Evolutionary conservation across 306 rosid genomes (phyloP).

Genomic region (Ochetophila trinervis): DNA sequence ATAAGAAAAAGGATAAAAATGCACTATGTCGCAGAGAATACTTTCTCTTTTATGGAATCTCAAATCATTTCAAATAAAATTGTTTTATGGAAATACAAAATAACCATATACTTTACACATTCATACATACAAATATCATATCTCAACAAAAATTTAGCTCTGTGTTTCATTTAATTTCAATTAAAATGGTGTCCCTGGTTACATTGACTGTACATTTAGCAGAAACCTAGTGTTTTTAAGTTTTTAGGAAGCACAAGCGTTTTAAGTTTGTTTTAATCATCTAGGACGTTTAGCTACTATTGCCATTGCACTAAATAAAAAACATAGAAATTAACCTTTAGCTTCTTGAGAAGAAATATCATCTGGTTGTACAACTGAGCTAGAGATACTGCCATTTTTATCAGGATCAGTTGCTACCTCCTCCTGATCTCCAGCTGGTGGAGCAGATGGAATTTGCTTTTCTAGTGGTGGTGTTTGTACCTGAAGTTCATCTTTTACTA

Average conservation of each 20-base stretch:
- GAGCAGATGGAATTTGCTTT: conserved; percentile 36
- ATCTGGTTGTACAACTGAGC: conserved; percentile 41
- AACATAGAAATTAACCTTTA: conserved; percentile 39
- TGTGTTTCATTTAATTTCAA: background rate
- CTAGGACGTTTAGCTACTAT: background rate
- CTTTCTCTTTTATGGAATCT: background rate
- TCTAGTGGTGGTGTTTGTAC: conserved; percentile 31
- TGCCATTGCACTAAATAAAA: background rate
- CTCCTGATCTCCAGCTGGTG: conserved; percentile 31
- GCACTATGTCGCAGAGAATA: background rate
- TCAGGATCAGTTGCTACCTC: conserved; percentile 40
- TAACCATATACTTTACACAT: too few species aligned
- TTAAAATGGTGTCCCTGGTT: background rate
- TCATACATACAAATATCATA: background rate
- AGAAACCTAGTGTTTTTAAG: background rate
- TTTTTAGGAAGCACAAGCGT: background rate
- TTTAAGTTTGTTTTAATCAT: conserved; percentile 3
- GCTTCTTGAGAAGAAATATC: conserved; percentile 32
- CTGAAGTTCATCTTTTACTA: conserved; percentile 39
- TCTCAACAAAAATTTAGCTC: background rate
- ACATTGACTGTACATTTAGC: background rate
- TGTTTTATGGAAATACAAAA: too few species aligned
- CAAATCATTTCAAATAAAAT: too few species aligned
- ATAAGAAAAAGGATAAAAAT: background rate
- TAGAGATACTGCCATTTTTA: conserved; percentile 34